Percentiles rank a stretch among this genome's conserved stretches.
phyloP scores from a whole-genome alignment of 176 grass and related monocot species.

The Avena insularis region DNA sequence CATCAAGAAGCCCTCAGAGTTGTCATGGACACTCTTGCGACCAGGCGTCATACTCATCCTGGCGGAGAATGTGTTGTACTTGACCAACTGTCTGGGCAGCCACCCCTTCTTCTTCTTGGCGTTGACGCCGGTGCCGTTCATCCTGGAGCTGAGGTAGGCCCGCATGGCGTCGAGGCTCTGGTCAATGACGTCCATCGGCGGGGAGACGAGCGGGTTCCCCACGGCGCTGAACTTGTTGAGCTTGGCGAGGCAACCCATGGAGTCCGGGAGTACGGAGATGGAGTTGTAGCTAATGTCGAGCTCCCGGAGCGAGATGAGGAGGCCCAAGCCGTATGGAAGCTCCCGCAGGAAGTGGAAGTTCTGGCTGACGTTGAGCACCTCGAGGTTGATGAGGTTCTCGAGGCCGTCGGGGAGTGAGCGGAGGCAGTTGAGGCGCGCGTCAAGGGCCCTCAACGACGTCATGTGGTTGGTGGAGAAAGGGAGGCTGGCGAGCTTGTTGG shows the following conservation, averaged over 20 bases:
- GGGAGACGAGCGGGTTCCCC: constrained; percentile 78
- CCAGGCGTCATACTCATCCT: constrained; percentile 58
- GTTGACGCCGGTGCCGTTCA: constrained; percentile 54
- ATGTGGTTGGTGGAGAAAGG: constrained; percentile 88
- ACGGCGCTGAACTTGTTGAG: constrained; percentile 66
- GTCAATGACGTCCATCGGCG: constrained; percentile 77
- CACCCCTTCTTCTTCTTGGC: constrained; percentile 54
- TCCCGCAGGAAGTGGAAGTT: constrained; percentile 82
- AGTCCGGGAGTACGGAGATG: constrained; percentile 73
- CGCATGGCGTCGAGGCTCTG: constrained; percentile 83
- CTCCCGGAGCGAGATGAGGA: constrained; percentile 76
- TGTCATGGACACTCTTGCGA: constrained; percentile 39
- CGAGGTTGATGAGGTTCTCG: constrained; percentile 71
- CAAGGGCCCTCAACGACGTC: constrained; percentile 65
- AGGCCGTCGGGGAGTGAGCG: constrained; percentile 69
- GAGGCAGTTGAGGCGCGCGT: constrained; percentile 93
- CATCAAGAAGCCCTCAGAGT: constrained; percentile 58
- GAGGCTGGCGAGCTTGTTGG: constrained; percentile 79
- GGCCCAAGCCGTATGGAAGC: constrained; percentile 81
- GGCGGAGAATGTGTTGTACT: constrained; percentile 62
- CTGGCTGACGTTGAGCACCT: constrained; percentile 92
- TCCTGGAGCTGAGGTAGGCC: constrained; percentile 65
- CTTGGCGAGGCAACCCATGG: constrained; percentile 89
- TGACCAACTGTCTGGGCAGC: constrained; percentile 69
- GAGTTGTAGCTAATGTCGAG: constrained; percentile 96